Conservation (phyloP, 2,329 filamentous ascomycete genomes). For the Bisporella sp. region DNA sequence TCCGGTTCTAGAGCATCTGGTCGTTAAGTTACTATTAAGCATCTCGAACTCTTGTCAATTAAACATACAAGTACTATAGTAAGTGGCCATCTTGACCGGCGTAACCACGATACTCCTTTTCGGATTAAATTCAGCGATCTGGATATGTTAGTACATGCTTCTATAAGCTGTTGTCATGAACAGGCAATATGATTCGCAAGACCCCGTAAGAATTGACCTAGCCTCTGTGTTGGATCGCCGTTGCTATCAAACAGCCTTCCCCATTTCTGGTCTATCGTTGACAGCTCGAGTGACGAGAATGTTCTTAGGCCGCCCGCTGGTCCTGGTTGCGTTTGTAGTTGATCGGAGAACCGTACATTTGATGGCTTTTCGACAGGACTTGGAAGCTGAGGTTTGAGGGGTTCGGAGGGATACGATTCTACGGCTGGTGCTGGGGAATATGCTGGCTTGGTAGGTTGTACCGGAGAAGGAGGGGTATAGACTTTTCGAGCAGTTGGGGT, state of each 20-base stretch:
- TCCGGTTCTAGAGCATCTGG: too few species aligned
- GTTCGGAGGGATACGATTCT: not conserved
- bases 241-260: constrained; percentile 64
- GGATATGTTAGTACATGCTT: constrained; percentile 11
- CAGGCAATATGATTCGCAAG: constrained; percentile 67
- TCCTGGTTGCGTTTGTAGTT: constrained; percentile 12
- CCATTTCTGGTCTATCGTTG: constrained; percentile 67
- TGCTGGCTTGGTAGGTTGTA: constrained; percentile 21
- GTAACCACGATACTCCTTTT: too few species aligned
- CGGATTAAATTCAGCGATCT: too few species aligned
- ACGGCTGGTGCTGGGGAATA: constrained; percentile 24
- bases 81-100: constrained; percentile 54
- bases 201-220: constrained; percentile 65
- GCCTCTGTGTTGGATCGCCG: too few species aligned
- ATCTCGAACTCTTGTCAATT: too few species aligned
- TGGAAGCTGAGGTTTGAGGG: too few species aligned
- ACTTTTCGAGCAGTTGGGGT: constrained; percentile 33
- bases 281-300: constrained; percentile 37
- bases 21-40: too few species aligned
- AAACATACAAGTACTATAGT: too few species aligned
- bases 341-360: constrained; percentile 22
- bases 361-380: constrained; percentile 26
- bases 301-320: constrained; percentile 9
- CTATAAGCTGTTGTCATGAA: constrained; percentile 3
- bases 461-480: constrained; percentile 49